Conservation (phyloP, 805 yeast genomes). For the Priceomyces fermenticarens region DNA sequence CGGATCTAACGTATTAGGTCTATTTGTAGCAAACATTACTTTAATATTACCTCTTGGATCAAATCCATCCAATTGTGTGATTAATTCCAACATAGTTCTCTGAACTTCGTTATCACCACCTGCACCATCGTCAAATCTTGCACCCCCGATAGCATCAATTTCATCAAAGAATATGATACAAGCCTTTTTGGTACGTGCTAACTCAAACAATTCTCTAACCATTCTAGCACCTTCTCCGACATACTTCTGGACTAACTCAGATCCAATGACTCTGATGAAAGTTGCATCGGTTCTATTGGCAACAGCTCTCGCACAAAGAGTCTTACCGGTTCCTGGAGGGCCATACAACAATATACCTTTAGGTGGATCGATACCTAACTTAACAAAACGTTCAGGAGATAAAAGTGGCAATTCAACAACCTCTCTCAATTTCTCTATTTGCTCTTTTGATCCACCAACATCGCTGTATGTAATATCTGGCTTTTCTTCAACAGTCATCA, state of each 20-base stretch:
- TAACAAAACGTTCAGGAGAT: conserved; percentile 95
- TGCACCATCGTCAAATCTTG: conserved; percentile 99
- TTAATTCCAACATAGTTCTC: conserved; percentile 97
- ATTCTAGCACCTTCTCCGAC: conserved; percentile 99
- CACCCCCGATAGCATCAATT: conserved; percentile 98
- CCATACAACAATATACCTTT: conserved; percentile 96
- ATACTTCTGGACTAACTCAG: conserved; percentile 96
- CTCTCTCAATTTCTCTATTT: conserved; percentile 92
- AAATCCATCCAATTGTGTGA: conserved; percentile 96
- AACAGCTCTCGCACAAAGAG: conserved; percentile 97
- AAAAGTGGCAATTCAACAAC: conserved; percentile 92
- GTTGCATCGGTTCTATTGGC: conserved; percentile 99
- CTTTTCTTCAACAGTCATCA: conserved; percentile 99
- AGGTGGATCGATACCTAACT: conserved; percentile 97
- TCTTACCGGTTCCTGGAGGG: conserved; percentile 99
- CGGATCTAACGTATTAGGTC: conserved; percentile 97
- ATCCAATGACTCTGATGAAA: conserved; percentile 95
- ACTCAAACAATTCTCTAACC: conserved; percentile 97
- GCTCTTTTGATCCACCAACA: conserved; percentile 98
- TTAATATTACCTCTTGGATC: conserved; percentile 98
- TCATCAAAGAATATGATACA: conserved; percentile 98
- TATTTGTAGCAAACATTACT: conserved; percentile 98
- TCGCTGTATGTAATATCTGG: conserved; percentile 98
- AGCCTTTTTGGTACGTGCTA: conserved; percentile 98
- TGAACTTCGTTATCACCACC: conserved; percentile 99